Conservation (phyloP, 2,329 filamentous ascomycete genomes). For the Didymella glomerata region DNA sequence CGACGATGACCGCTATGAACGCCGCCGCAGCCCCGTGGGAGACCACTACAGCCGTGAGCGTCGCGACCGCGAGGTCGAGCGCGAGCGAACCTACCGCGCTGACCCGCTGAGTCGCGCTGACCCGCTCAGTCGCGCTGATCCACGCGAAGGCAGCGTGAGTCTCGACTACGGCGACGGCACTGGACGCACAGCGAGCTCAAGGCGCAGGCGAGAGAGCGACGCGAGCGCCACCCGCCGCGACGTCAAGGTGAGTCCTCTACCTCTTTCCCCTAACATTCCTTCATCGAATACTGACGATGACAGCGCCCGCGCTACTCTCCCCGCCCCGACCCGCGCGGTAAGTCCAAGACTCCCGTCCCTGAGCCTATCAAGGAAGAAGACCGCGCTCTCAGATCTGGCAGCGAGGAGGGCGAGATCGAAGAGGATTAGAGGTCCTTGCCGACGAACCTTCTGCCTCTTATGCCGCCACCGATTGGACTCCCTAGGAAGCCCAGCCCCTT, state of each 20-base stretch:
- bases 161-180: conserved; percentile 84
- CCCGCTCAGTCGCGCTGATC: conserved; percentile 73
- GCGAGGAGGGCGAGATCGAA: conserved; percentile 98
- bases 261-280: not conserved
- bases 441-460: not conserved
- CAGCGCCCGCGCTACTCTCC: conserved; percentile 60
- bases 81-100: conserved; percentile 76
- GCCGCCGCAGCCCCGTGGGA: conserved; percentile 67
- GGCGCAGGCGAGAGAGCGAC: conserved; percentile 79
- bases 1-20: conserved; percentile 51
- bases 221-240: conserved; percentile 55
- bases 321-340: conserved; percentile 60
- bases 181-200: conserved; percentile 62
- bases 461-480: not conserved
- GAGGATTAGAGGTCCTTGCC: conserved; percentile 62
- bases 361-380: conserved; percentile 64
- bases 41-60: conserved; percentile 85
- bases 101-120: conserved; percentile 69
- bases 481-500: not conserved
- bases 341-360: conserved; percentile 63
- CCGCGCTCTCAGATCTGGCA: conserved; percentile 78
- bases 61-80: conserved; percentile 86
- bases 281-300: conserved; percentile 20
- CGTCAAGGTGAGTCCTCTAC: conserved; percentile 51
- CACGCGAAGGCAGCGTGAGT: conserved; percentile 75